Conservation (phyloP, 2,329 filamentous ascomycete species). For the Paecilomyces dactylethromorphus region DNA sequence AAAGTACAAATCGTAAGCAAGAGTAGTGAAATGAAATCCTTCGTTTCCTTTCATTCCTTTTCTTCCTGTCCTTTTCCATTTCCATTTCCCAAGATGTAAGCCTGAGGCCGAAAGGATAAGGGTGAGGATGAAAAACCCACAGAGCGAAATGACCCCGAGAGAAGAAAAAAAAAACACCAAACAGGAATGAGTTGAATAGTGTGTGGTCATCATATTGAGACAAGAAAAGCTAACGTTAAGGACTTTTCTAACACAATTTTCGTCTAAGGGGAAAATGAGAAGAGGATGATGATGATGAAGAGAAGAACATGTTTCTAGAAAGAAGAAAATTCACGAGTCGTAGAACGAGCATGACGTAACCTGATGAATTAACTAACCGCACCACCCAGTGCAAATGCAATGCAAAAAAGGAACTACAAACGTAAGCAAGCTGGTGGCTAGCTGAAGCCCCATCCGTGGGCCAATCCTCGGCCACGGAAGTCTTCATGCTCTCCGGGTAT, state of each 20-base stretch:
- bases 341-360: background rate
- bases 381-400: conserved; percentile 17
- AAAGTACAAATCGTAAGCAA: background rate
- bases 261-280: conserved; percentile 13
- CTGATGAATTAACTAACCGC: conserved; percentile 1
- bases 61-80: background rate
- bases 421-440: conserved; percentile 13
- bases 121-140: background rate
- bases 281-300: conserved; percentile 7
- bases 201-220: conserved; percentile 2
- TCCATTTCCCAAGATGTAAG: background rate
- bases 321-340: background rate
- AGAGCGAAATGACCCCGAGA: background rate
- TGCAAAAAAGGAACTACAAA: conserved; percentile 6
- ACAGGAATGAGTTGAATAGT: background rate
- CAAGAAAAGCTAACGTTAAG: conserved; percentile 1
- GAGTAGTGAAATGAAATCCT: background rate
- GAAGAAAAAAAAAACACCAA: background rate
- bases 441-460: conserved; percentile 9
- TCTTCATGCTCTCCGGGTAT: conserved; percentile 19
- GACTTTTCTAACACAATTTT: conserved; percentile 19
- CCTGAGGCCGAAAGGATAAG: background rate
- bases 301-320: conserved; percentile 7
- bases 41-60: background rate
- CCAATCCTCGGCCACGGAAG: background rate